phyloP scores from a whole-genome alignment of 106 monocot genomes.

The Vanilla planifolia region DNA sequence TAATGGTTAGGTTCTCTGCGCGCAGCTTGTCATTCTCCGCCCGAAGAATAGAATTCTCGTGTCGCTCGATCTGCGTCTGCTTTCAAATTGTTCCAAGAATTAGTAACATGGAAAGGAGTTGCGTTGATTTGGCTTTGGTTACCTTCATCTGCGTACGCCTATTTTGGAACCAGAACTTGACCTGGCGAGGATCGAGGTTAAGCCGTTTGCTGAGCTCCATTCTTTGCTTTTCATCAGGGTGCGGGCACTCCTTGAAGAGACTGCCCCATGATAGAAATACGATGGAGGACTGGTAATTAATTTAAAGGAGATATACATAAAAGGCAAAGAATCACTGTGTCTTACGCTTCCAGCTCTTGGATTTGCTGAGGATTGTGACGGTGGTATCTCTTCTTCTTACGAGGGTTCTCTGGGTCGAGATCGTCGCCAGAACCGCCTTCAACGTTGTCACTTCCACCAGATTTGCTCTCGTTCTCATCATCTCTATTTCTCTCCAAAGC shows the following conservation, averaged over 20 bases:
- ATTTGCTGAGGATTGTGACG: constrained; percentile 56
- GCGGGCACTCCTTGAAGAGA: constrained; percentile 65
- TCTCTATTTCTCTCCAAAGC: not conserved
- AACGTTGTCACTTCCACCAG: constrained; percentile 42
- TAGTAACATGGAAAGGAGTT: not conserved
- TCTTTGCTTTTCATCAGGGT: constrained; percentile 94
- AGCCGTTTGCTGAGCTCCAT: constrained; percentile 70
- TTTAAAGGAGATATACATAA: not conserved
- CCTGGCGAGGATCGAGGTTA: constrained; percentile 63
- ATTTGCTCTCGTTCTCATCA: constrained; percentile 40
- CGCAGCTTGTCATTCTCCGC: constrained; percentile 87
- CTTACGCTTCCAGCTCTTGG: constrained; percentile 64
- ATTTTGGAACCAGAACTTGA: constrained; percentile 99
- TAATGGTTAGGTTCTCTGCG: constrained; percentile 61
- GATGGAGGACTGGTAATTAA: not conserved
- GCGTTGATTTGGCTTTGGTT: not conserved
- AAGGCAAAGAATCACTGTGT: not conserved
- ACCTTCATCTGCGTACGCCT: constrained; percentile 99
- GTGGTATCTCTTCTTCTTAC: constrained; percentile 48
- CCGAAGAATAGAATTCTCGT: constrained; percentile 54
- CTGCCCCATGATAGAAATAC: constrained; percentile 10
- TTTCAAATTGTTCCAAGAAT: not conserved
- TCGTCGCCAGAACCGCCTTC: constrained; percentile 41
- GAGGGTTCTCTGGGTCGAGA: constrained; percentile 26
- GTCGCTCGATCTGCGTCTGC: constrained; percentile 17